Conservation (phyloP, 164 flowering plant species). For the grape (Vitis vinifera) region ASM3070453v1 NC_081816.1:7302501-7303000, state of each 20-base stretch:
- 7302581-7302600: no score
- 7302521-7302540: background rate
- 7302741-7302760: background rate
- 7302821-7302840: conserved; percentile 87
- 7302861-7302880: conserved; percentile 62
- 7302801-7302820: conserved; percentile 36
- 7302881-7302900: conserved; percentile 8
- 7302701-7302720: background rate
- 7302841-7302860: conserved; percentile 81
- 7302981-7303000: conserved; percentile 62
- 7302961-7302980: conserved; percentile 78
- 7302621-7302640: background rate
- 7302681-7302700: background rate
- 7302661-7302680: background rate
- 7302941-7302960: conserved; percentile 45
- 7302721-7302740: background rate
- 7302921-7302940: background rate
- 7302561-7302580: background rate
- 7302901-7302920: conserved; percentile 8
- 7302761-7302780: background rate
- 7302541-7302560: background rate
- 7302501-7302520: background rate
- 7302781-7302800: background rate
- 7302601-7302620: no score
- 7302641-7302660: background rate